phyloP scores from a whole-genome alignment of 352 stramenopile species.

The Peronospora farinosa region DNA sequence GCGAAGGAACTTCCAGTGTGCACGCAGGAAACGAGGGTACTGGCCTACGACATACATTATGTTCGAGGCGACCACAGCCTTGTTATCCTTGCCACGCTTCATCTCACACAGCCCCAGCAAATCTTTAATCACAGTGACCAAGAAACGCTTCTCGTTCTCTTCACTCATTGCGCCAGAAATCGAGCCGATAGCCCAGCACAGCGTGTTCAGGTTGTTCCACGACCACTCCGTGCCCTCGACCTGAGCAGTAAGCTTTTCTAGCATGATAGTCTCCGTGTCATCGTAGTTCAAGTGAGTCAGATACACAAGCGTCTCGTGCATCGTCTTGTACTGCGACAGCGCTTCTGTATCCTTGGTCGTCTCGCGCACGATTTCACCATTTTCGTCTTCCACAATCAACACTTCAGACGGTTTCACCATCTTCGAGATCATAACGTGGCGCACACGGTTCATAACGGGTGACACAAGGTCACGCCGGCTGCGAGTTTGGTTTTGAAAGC shows the following conservation, averaged over 20 bases:
- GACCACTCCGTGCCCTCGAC: constrained; percentile 85
- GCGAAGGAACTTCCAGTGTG: constrained; percentile 99
- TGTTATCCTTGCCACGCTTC: constrained; percentile 99
- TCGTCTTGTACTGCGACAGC: constrained; percentile 99
- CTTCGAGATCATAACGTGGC: constrained; percentile 97
- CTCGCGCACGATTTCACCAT: constrained; percentile 94
- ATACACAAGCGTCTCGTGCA: constrained; percentile 98
- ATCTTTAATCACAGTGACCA: constrained; percentile 99
- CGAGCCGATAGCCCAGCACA: constrained; percentile 99
- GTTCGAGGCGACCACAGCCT: constrained; percentile 98
- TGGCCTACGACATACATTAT: constrained; percentile 99
- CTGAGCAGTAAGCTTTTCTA: constrained; percentile 94
- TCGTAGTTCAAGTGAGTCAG: constrained; percentile 99
- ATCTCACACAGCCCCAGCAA: constrained; percentile 95
- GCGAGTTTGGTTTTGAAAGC: constrained; percentile 44
- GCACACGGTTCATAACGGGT: constrained; percentile 90
- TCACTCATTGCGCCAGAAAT: constrained; percentile 99
- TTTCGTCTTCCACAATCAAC: constrained; percentile 99
- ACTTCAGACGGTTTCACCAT: constrained; percentile 99
- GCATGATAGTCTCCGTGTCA: constrained; percentile 99
- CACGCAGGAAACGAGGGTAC: constrained; percentile 98
- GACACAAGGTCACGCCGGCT: constrained; percentile 68
- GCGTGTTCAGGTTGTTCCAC: constrained; percentile 98
- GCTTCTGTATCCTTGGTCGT: constrained; percentile 99
- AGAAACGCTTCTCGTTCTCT: constrained; percentile 99